phyloP scores from a whole-genome alignment of 139 green algal genomes.

The Coccomyxa sp. region DNA sequence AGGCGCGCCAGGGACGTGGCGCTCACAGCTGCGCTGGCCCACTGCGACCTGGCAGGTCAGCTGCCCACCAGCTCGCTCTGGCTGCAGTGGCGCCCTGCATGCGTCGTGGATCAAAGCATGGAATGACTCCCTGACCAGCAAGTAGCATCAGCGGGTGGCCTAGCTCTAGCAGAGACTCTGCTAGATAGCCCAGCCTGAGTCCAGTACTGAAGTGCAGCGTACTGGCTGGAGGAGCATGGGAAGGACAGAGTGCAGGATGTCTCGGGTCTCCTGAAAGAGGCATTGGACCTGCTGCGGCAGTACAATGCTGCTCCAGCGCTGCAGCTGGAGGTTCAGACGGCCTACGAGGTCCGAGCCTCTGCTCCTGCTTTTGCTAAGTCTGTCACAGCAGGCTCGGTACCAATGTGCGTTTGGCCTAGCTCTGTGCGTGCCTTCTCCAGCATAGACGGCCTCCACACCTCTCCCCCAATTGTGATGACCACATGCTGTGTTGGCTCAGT shows the following conservation, averaged over 20 bases:
- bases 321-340: background rate
- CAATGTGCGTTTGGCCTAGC: too few relatives aligned
- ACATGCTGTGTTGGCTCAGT: too few relatives aligned
- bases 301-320: constrained; percentile 12
- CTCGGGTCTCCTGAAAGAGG: constrained; percentile 18
- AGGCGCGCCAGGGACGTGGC: constrained; percentile 27
- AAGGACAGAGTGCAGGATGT: constrained; percentile 10
- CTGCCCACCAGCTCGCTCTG: background rate
- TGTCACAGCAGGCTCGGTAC: too few relatives aligned
- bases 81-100: background rate
- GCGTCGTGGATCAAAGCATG: background rate
- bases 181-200: too few relatives aligned
- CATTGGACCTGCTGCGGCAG: constrained; percentile 12
- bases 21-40: constrained; percentile 20
- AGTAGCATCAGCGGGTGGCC: too few relatives aligned
- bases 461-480: too few relatives aligned
- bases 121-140: too few relatives aligned
- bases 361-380: too few relatives aligned
- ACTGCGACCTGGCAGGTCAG: constrained; percentile 11
- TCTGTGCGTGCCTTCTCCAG: too few relatives aligned
- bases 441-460: too few relatives aligned
- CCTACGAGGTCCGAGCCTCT: background rate
- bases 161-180: too few relatives aligned
- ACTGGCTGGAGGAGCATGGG: constrained; percentile 6
- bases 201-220: background rate